Base-by-base conservation (phyloP, 805 yeast genomes). In the Candida andamanensis region DNA sequence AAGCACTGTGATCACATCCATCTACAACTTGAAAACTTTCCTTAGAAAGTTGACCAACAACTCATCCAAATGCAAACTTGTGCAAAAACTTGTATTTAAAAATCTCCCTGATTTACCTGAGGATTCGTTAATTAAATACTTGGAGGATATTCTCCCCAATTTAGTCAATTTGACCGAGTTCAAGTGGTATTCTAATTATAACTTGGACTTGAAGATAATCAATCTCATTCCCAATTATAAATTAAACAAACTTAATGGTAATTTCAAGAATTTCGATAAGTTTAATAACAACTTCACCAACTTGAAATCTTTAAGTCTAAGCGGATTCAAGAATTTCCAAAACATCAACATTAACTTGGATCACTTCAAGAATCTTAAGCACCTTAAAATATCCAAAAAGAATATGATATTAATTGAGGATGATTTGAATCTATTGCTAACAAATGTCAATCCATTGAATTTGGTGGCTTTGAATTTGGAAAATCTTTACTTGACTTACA, bases 101-200 rank as follows among this genome's bases (percentile, higher is more conserved):
- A 26, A 32, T 5, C 32, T 49, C 13, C 59, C 60, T 3, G 58
- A 52, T 39, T 36, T 54, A 12, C 50, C 56, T 4, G 57, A 52
- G 23, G 35, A 42, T 11, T 41, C 42, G 18, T 34, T 53, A n/a
- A 17, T 41, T 6, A 29, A 35, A 7, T 41, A 37, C 24, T 38
- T 53, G n/a, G 20, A 32, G 8, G 13, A 24, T 4, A 36, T 44
- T 11, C 35, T 54, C 16, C 54, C 52, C 2, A 23, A 33, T 11
- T 33, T 52, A 15, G 16, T 9, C 1, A 42, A 39, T 28, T 33
- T 52, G 15, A 20, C 13, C 4, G 41, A 43, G 18, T 42, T 52
- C 18, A 40, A 35, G 22, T 52, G 57, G 57, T 42, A 39, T 20
- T 37, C 40, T 12, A 33, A 38, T 23, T 37, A 46, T 25, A 39